Evolutionary conservation across 106 monocot species (phyloP), one percentile per base, ranked within the genome.

Genomic region (Acorus calamus): DNA sequence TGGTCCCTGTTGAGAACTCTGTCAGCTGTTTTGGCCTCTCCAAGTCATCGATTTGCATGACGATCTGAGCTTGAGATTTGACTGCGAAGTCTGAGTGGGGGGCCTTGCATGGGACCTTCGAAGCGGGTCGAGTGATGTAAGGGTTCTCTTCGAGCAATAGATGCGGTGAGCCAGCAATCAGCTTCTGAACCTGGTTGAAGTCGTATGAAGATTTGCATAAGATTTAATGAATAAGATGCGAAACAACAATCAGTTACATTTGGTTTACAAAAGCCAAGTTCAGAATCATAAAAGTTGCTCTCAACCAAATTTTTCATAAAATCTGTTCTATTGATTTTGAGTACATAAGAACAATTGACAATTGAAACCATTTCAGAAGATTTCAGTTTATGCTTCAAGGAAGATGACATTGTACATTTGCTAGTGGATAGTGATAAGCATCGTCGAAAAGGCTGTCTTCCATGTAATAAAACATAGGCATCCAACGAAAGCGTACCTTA

Each of bases 91-190:
- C 52, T 12, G 76, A 53, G 46, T 60, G 62, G 8, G 53, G 65
- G 42, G 14, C 77, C 63, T 83, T 81, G 8, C 57, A 3, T 3
- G 68, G 52, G 12, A 56, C 55, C 55, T 67, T 70, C 11, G 56
- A 62, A 49, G 61, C 13, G 57, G 71, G 57, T 66, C 64, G 69
- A 3, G 44, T 69, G 4, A 74, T 55, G 62, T 65, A 75, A 50
- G 78, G 65, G 65, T 76, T 61, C 7, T 53, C 71, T 63, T 96
- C 84, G 44, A 83, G 75, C 60, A 90, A 77, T 11, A 87, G 28
- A 66, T 90, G 55, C 4, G 94, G 94, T n/a, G 90, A 96, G 63
- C 71, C 84, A 14, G 94, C 90, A 44, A 96, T 80, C 55, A 85
- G 74, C 71, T 96, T 84, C 72, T 96, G 94, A 49, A 94, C 86